Evolutionary conservation across 2,329 filamentous ascomycete genomes (phyloP), one percentile per base, ranked within the genome.

Genomic region (Cadophora luteo-olivacea): DNA sequence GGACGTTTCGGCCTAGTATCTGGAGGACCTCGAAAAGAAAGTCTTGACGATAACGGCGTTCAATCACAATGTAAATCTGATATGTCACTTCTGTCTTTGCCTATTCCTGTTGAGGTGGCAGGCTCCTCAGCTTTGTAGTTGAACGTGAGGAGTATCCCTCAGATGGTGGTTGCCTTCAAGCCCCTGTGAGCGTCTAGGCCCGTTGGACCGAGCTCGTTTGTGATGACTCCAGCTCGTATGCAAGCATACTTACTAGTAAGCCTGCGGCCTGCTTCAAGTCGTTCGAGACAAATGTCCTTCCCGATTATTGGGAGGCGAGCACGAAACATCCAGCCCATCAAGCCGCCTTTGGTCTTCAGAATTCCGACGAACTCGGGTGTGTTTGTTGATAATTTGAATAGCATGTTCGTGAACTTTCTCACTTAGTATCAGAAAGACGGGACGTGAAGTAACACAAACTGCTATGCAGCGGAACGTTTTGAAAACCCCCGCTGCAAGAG

Each of bases 1-100:
- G 36, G 62, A 45, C 48, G 72, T 70, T 66, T 68, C 61, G 64
- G 63, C 45, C 64, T 41, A 60, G 70, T 58, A 68, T 67, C 67
- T 64, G 63, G 36, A 71, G 45, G 25, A 52, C 29, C 55, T 55
- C 49, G 19, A 61, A 48, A 24, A 65, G n/a, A 38, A 45, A 67
- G 66, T 51, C 12, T 66, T 38, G 2, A 49, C 24, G 29, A 49
- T 49, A 8, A 19, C 6, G 11, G 19, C 45, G 45, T 49, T 49
- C 45, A 38, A 64, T 61, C 51, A 62, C 64, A 58, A 55, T 61
- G 32, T 67, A 25, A 25, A 62, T 45, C 32, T 58, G 68, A 70
- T 57, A 54, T 33, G 36, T 69, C 68, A 55, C 41, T 66, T 66
- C 57, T 24, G 14, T 12, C 5, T 49, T 49, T 55, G 11, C 48